phyloP scores from a whole-genome alignment of 108 stramenopile genomes.

The Cyclostephanos invisitatus region DNA sequence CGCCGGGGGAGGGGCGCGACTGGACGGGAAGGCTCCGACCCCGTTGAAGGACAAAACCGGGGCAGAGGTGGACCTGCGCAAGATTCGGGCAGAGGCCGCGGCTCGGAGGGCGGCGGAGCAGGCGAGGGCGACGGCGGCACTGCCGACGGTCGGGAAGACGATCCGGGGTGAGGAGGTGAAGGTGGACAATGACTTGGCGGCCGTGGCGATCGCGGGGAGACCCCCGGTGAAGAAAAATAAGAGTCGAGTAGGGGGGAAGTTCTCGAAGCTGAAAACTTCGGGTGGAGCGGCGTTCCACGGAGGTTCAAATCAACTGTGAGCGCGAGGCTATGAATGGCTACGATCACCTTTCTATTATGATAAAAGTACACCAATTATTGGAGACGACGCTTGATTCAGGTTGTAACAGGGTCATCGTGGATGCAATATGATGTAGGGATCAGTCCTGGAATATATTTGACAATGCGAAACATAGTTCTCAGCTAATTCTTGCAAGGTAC shows the following conservation, averaged over 20 bases:
- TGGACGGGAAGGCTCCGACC: conserved; percentile 80
- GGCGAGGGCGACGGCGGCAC: conserved; percentile 45
- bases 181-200: conserved; percentile 19
- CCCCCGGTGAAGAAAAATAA: conserved; percentile 69
- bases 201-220: conserved; percentile 19
- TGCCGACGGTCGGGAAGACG: conserved; percentile 57
- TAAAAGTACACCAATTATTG: not conserved
- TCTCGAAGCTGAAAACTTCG: conserved; percentile 66
- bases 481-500: not conserved
- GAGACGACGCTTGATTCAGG: not conserved
- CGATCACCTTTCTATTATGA: not conserved
- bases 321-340: not conserved
- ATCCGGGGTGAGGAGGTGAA: conserved; percentile 43
- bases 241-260: conserved; percentile 74
- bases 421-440: not conserved
- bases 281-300: conserved; percentile 69
- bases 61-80: conserved; percentile 75
- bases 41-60: conserved; percentile 76
- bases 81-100: conserved; percentile 77
- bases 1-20: conserved; percentile 77
- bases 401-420: not conserved
- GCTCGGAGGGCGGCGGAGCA: conserved; percentile 63
- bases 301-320: conserved; percentile 39
- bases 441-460: not conserved
- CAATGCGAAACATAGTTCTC: not conserved